Percentiles rank a stretch among this genome's conserved stretches.
phyloP scores from a whole-genome alignment of 805 yeast species.

The Wickerhamomyces bisporus region DNA sequence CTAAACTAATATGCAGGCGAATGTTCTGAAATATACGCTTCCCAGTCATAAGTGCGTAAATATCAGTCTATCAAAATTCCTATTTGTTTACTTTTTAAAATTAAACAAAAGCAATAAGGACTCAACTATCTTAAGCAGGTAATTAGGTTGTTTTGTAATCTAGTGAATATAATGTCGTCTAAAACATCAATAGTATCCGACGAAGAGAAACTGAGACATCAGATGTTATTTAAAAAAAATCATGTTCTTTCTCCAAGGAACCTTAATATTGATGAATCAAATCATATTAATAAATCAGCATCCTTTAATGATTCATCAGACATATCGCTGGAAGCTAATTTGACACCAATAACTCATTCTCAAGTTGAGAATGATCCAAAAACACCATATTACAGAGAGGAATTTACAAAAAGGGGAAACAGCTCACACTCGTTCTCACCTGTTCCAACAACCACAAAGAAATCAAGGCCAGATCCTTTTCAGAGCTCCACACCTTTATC shows the following conservation, averaged over 20 bases:
- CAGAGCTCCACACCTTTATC: conserved; percentile 1
- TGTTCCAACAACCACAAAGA: conserved; percentile 12
- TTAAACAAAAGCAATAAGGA: too few species aligned
- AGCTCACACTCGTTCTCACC: conserved; percentile 7
- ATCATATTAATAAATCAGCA: not conserved
- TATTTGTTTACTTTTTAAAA: not conserved
- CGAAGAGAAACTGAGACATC: conserved; percentile 13
- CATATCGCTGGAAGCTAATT: conserved; percentile 3
- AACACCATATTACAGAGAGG: conserved; percentile 19
- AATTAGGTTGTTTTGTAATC: too few species aligned
- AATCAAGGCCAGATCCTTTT: not conserved
- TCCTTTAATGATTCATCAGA: conserved; percentile 4
- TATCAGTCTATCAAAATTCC: not conserved
- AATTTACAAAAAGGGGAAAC: conserved; percentile 5
- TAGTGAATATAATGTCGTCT: not conserved
- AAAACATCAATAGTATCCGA: conserved; percentile 5
- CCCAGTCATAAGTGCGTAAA: not conserved
- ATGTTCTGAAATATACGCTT: too few species aligned
- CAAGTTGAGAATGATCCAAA: conserved; percentile 22
- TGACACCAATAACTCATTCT: conserved; percentile 15
- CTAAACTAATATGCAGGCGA: too few species aligned
- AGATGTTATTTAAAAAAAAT: conserved; percentile 15
- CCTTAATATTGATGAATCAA: conserved; percentile 5
- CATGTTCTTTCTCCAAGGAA: conserved; percentile 16
- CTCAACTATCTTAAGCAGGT: too few species aligned